phyloP scores from a whole-genome alignment of 192 early-diverging fungal genomes.

The Pilobolus umbonatus region DNA sequence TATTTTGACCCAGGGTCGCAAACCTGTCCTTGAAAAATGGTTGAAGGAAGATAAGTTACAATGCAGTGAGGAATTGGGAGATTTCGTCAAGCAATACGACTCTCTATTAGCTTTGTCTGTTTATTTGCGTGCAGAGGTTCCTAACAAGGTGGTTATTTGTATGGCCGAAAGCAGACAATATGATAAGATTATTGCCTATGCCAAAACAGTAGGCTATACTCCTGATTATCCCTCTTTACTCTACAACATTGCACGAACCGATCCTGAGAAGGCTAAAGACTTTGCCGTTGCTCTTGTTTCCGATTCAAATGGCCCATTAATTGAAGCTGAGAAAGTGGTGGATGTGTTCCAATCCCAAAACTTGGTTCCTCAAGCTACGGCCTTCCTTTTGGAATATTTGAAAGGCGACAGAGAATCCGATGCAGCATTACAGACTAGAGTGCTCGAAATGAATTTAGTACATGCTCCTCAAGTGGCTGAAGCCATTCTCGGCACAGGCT shows the following conservation, averaged over 20 bases:
- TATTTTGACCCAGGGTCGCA: constrained; percentile 84
- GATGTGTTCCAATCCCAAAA: constrained; percentile 90
- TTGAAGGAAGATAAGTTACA: constrained; percentile 98
- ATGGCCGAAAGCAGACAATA: constrained; percentile 96
- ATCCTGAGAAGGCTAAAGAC: constrained; percentile 91
- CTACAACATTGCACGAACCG: constrained; percentile 84
- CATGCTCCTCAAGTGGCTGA: constrained; percentile 98
- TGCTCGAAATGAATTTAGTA: constrained; percentile 96
- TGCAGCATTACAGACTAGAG: constrained; percentile 85
- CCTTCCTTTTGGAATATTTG: constrained; percentile 93
- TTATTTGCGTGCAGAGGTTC: constrained; percentile 90
- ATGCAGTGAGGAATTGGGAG: constrained; percentile 97
- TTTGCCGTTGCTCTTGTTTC: constrained; percentile 87
- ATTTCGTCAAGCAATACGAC: constrained; percentile 92
- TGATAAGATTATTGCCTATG: constrained; percentile 94
- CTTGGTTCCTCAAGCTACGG: constrained; percentile 95
- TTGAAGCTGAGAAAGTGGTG: constrained; percentile 81
- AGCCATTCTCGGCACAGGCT: constrained; percentile 93
- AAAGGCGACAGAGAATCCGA: constrained; percentile 92
- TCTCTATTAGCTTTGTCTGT: constrained; percentile 88
- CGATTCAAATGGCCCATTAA: constrained; percentile 75
- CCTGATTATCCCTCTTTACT: constrained; percentile 91
- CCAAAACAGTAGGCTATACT: constrained; percentile 87
- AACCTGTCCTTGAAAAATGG: constrained; percentile 96
- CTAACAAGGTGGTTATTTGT: constrained; percentile 91